Percentiles rank a stretch among this genome's conserved stretches.
These are phyloP conservation scores for Puccinia triticina DNA, from an alignment of 1,284 basidiomycete species.

Conservation along the genomic window DNA sequence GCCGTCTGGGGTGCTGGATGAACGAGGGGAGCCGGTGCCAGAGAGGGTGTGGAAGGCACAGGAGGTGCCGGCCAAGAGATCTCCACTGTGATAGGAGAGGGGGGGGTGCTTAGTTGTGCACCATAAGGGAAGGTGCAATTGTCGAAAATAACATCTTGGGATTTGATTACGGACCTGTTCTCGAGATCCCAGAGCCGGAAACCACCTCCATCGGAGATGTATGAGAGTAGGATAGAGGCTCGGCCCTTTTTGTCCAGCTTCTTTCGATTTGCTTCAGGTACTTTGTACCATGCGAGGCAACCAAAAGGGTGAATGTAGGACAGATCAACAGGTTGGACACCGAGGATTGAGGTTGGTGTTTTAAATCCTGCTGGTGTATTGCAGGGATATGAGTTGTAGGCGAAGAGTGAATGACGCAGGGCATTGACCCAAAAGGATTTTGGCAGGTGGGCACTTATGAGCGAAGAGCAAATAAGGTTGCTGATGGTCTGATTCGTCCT, in stretches of 20 bases:
- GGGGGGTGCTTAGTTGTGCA: not conserved
- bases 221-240: not conserved
- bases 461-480: too few relatives aligned
- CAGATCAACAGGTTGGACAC: not conserved
- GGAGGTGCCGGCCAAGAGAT: not conserved
- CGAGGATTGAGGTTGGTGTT: not conserved
- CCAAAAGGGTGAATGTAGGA: not conserved
- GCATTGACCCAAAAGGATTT: too few relatives aligned
- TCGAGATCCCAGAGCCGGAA: slow-evolving; percentile 11
- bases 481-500: too few relatives aligned
- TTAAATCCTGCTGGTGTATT: not conserved
- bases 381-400: too few relatives aligned
- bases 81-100: not conserved
- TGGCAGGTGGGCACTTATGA: too few relatives aligned
- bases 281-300: slow-evolving; percentile 7
- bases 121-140: not conserved
- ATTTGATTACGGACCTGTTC: too few relatives aligned
- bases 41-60: not conserved
- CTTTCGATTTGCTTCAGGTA: not conserved
- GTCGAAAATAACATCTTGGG: not conserved
- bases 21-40: too few relatives aligned
- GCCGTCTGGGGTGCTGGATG: too few relatives aligned
- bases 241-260: too few relatives aligned
- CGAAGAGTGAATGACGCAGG: too few relatives aligned
- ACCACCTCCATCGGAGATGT: slow-evolving; percentile 2